Percentiles rank a stretch among this genome's conserved stretches.
Evolutionary conservation across 495 filamentous ascomycete species (phyloP).

Genomic region (Saxophila tyrrhenica): DNA sequence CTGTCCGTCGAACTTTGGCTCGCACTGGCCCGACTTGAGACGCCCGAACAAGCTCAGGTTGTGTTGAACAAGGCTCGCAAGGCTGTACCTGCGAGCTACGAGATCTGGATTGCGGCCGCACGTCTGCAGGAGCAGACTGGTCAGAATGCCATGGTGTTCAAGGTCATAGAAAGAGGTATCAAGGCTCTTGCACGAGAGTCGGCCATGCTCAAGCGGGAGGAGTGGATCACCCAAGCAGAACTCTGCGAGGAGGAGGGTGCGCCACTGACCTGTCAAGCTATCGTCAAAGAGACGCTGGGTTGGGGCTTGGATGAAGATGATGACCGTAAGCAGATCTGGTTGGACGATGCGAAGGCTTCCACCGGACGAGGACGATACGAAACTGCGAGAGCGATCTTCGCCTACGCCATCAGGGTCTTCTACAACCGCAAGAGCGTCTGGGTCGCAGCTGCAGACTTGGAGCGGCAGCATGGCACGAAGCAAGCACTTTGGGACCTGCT

Average conservation of each 20-base stretch:
- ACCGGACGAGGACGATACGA: conserved; percentile 70
- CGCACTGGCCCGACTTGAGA: conserved; percentile 79
- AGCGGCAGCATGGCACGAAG: conserved; percentile 77
- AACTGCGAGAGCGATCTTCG: conserved; percentile 86
- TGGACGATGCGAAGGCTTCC: conserved; percentile 75
- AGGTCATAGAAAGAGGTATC: conserved; percentile 88
- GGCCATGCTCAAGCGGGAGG: conserved; percentile 91
- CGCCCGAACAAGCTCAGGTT: conserved; percentile 77
- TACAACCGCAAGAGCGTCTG: conserved; percentile 71
- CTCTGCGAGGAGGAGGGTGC: conserved; percentile 90
- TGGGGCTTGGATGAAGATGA: conserved; percentile 94
- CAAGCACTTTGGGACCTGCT: conserved; percentile 74
- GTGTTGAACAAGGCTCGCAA: conserved; percentile 93
- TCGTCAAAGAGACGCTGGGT: conserved; percentile 85
- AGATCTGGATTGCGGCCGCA: conserved; percentile 92
- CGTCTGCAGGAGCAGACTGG: conserved; percentile 88
- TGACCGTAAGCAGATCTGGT: conserved; percentile 87
- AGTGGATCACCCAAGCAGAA: conserved; percentile 93
- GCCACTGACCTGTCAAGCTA: conserved; percentile 70
- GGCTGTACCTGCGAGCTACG: conserved; percentile 78
- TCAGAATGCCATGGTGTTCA: conserved; percentile 51
- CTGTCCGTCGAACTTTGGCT: conserved; percentile 91
- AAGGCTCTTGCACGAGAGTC: conserved; percentile 82
- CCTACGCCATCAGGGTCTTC: conserved; percentile 81
- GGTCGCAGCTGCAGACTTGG: conserved; percentile 81